Evolutionary conservation across 371 early-diverging fungal genomes (phyloP).

Genomic region (Actinomortierella wolfii): DNA sequence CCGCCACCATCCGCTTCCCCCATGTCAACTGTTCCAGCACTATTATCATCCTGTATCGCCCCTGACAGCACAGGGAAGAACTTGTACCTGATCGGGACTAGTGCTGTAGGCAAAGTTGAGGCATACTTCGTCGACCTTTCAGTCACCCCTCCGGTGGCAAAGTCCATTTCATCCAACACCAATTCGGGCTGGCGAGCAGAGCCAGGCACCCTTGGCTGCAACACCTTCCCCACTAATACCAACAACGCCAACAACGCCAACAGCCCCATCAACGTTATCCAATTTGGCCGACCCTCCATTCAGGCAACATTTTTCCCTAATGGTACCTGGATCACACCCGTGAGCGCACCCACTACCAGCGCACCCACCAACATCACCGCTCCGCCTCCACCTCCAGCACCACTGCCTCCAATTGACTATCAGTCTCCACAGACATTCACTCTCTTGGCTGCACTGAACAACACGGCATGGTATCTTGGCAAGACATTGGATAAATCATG

Average conservation of each 20-base stretch:
- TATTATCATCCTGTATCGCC: slow-evolving; percentile 23
- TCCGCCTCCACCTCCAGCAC: slow-evolving; percentile 1
- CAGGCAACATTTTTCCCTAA: slow-evolving; percentile 29
- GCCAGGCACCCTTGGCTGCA: slow-evolving; percentile 29
- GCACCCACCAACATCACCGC: slow-evolving; percentile 7
- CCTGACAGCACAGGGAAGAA: slow-evolving; percentile 19
- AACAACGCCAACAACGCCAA: no score
- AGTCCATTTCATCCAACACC: slow-evolving; percentile 13
- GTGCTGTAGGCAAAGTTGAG: slow-evolving; percentile 19
- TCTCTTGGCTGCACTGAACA: slow-evolving; percentile 17
- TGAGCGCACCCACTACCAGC: background rate
- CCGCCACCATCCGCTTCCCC: background rate
- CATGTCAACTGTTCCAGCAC: slow-evolving; percentile 18
- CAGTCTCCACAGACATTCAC: slow-evolving; percentile 17
- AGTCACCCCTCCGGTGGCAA: slow-evolving; percentile 17
- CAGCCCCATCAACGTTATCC: slow-evolving; percentile 21
- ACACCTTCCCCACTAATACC: slow-evolving; percentile 13
- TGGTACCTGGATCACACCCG: slow-evolving; percentile 23
- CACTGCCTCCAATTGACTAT: slow-evolving; percentile 10
- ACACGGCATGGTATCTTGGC: slow-evolving; percentile 27
- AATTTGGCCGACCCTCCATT: slow-evolving; percentile 14
- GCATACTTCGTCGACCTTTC: slow-evolving; percentile 23
- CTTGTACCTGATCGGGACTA: slow-evolving; percentile 25
- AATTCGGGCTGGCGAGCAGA: background rate
- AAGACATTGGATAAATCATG: slow-evolving; percentile 8